Percentiles rank a stretch among this genome's conserved stretches.
phyloP scores from a whole-genome alignment of 148 eudicot species.

The Amaranthus cruentus region DNA sequence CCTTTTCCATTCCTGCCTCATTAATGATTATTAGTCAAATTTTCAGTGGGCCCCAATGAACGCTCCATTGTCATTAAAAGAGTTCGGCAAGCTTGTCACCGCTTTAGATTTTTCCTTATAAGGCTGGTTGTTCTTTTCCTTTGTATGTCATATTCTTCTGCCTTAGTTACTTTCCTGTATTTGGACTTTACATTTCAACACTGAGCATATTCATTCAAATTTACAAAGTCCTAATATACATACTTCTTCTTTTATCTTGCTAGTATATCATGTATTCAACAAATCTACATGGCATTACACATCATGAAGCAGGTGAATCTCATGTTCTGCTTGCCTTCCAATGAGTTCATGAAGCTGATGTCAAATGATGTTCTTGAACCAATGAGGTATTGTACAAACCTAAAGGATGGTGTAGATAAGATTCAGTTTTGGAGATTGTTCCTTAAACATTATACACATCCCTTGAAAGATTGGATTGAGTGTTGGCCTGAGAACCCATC shows the following conservation, averaged over 20 bases:
- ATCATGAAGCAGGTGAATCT: too few species aligned
- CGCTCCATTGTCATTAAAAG: conserved; percentile 28
- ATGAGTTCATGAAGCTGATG: conserved; percentile 44
- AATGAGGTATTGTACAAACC: conserved; percentile 48
- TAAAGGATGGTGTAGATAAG: conserved; percentile 59
- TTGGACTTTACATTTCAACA: too few species aligned
- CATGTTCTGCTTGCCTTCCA: conserved; percentile 33
- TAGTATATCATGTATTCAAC: too few species aligned
- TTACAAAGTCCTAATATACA: too few species aligned
- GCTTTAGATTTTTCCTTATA: conserved; percentile 51
- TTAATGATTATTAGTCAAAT: background rate
- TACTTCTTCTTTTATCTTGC: too few species aligned
- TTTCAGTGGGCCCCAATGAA: conserved; percentile 15
- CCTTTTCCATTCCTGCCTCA: background rate
- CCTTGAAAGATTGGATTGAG: conserved; percentile 47
- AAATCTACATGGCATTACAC: too few species aligned
- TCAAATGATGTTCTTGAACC: conserved; percentile 62
- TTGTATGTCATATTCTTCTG: too few species aligned
- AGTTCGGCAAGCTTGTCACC: conserved; percentile 38
- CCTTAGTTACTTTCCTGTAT: too few species aligned
- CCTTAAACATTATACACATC: conserved; percentile 67
- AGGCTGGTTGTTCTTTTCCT: background rate
- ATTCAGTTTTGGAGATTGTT: conserved; percentile 61
- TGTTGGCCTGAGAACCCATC: conserved; percentile 63
- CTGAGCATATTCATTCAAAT: too few species aligned